Evolutionary conservation across 139 green algal genomes (phyloP), one percentile per base, ranked within the genome.

Genomic region (Pycnococcus provasolii): DNA sequence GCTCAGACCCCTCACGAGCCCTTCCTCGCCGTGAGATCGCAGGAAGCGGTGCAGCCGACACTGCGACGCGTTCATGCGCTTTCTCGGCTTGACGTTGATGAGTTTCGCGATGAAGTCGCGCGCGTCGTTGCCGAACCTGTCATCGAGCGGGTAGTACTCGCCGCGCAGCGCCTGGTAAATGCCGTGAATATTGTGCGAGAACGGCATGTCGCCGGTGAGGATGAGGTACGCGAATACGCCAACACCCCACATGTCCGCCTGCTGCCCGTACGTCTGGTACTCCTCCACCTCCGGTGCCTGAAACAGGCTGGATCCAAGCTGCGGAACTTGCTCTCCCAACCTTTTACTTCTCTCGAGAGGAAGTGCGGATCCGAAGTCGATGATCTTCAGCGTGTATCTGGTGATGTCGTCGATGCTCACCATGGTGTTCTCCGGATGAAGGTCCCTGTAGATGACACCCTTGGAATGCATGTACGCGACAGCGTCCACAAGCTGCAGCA

Each of bases 401-500:
- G 48, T n/a, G 26, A 26, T 26, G 6, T 64, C 39, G 4, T 59
- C n/a, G 11, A 37, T 37, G 8, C 8, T n/a, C 8, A 71, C 26
- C 53, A 71, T 54, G 15, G 63, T 2, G 65, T 71, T 71, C 7
- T 63, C 52, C 3, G 9, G 53, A 52, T 71, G 51, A 1, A 71
- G 58, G 48, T 71, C 65, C n/a, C 65, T 15, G 39, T 57, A 71
- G 8, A 63, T 40, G 9, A 71, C 44, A 51, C 40, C 44, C 44
- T 53, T 15, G 53, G 65, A 8, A 53, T 71, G 65, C 53, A 71
- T 50, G 62, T 68, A 50, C 62, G 62, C 62, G 45, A 68, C 62
- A 7, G 62, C 62, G 46, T 68, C 62, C 8, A 58, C 48, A 39
- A 68, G 6, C 47, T 68, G 62, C 43, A 39, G 46, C 62, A 68